phyloP scores from a whole-genome alignment of 441 rosid species.

The Melastoma candidum region DNA sequence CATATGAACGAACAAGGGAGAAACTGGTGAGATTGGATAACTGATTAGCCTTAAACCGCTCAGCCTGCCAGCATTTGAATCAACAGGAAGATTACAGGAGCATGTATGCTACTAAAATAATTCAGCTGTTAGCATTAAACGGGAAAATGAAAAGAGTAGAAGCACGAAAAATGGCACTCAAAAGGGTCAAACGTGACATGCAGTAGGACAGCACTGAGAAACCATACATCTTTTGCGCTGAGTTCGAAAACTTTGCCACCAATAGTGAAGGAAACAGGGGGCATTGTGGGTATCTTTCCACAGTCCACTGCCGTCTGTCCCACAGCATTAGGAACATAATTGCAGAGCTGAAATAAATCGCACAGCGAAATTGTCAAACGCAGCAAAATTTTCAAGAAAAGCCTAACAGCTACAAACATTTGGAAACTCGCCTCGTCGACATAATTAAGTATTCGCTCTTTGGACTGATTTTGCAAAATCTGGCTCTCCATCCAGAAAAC shows the following conservation, averaged over 20 bases:
- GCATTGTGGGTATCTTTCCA: conserved; percentile 12
- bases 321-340: conserved; percentile 8
- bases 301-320: conserved; percentile 16
- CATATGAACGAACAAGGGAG: no score
- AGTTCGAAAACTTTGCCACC: conserved; percentile 14
- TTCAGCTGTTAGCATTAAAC: no score
- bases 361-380: not conserved
- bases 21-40: no score
- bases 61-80: no score
- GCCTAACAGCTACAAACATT: not conserved
- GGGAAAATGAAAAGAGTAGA: no score
- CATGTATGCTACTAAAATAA: no score
- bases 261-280: conserved; percentile 12
- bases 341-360: conserved; percentile 12
- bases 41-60: no score
- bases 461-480: conserved; percentile 11
- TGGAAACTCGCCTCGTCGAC: conserved; percentile 10
- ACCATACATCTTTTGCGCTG: conserved; percentile 7
- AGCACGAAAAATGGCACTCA: no score
- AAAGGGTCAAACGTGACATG: no score
- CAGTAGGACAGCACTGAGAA: not conserved
- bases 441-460: conserved; percentile 10
- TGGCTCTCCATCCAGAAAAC: conserved; percentile 14
- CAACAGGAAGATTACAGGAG: no score
- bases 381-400: not conserved